Conservation (phyloP, 805 yeast species). For the Cyberlindnera lachancei region DNA sequence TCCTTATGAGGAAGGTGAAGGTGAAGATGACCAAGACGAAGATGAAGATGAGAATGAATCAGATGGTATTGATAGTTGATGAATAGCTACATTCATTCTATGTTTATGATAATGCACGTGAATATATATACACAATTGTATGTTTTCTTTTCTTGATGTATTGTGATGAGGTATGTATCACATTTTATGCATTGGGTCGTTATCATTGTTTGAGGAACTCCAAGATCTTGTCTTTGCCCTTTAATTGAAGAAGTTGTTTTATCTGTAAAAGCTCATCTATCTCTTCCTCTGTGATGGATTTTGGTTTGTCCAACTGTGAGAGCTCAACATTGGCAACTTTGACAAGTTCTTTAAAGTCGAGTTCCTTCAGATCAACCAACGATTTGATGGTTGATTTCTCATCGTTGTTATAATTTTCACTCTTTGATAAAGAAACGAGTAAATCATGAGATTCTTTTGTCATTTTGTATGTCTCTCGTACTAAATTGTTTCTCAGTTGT, state of each 20-base stretch:
- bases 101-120: no score
- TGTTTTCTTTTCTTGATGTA: neutral
- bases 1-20: constrained; percentile 14
- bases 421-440: constrained; percentile 24
- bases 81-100: neutral
- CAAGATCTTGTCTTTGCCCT: constrained; percentile 62
- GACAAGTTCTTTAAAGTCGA: constrained; percentile 43
- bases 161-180: neutral
- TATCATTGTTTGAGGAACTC: constrained; percentile 36
- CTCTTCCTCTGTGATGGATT: constrained; percentile 29
- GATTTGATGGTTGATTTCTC: constrained; percentile 29
- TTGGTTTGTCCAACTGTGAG: constrained; percentile 16
- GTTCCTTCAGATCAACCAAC: constrained; percentile 25
- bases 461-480: constrained; percentile 27
- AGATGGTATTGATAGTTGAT: neutral
- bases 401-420: constrained; percentile 17
- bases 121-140: no score
- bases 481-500: constrained; percentile 23
- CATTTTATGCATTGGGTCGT: neutral
- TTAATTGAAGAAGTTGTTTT: constrained; percentile 52
- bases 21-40: constrained; percentile 11
- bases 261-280: constrained; percentile 44
- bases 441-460: constrained; percentile 29
- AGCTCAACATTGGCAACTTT: constrained; percentile 28
- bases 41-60: constrained; percentile 2